phyloP scores from a whole-genome alignment of 495 filamentous ascomycete species.

The Penicillium macrosclerotiorum region DNA sequence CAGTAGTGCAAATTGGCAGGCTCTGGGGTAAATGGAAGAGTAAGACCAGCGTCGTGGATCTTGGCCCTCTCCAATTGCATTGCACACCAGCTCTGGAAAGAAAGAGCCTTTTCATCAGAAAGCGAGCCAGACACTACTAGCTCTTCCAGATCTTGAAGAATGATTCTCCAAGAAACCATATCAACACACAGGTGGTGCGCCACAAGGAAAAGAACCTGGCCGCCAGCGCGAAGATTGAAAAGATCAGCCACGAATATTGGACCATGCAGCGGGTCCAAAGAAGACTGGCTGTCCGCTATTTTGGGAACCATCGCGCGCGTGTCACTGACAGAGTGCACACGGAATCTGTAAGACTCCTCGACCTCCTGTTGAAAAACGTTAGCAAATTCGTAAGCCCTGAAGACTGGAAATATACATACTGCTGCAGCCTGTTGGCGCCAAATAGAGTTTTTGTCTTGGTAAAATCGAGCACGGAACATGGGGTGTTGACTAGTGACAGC shows the following conservation, averaged over 20 bases:
- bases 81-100: slow-evolving; percentile 64
- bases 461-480: slow-evolving; percentile 69
- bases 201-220: slow-evolving; percentile 59
- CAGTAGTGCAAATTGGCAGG: slow-evolving; percentile 44
- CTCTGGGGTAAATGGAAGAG: slow-evolving; percentile 36
- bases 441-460: slow-evolving; percentile 22
- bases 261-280: slow-evolving; percentile 40
- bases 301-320: slow-evolving; percentile 30
- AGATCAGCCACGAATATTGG: slow-evolving; percentile 46
- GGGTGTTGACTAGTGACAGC: slow-evolving; percentile 61
- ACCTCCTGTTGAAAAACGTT: slow-evolving; percentile 30
- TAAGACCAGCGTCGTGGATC: slow-evolving; percentile 12
- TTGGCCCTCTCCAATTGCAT: slow-evolving; percentile 42
- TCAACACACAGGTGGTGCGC: slow-evolving; percentile 72
- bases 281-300: slow-evolving; percentile 39
- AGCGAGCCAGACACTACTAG: slow-evolving; percentile 46
- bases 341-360: slow-evolving; percentile 42
- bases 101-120: slow-evolving; percentile 43
- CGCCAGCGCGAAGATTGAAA: slow-evolving; percentile 51
- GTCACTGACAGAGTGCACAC: slow-evolving; percentile 28
- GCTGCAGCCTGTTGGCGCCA: slow-evolving; percentile 45
- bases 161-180: slow-evolving; percentile 67
- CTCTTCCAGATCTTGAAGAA: slow-evolving; percentile 65
- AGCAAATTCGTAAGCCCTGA: slow-evolving; percentile 1
- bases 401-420: slow-evolving; percentile 14